Base-by-base conservation (phyloP, 1,139 yeast species). In the Diutina sp. region DNA sequence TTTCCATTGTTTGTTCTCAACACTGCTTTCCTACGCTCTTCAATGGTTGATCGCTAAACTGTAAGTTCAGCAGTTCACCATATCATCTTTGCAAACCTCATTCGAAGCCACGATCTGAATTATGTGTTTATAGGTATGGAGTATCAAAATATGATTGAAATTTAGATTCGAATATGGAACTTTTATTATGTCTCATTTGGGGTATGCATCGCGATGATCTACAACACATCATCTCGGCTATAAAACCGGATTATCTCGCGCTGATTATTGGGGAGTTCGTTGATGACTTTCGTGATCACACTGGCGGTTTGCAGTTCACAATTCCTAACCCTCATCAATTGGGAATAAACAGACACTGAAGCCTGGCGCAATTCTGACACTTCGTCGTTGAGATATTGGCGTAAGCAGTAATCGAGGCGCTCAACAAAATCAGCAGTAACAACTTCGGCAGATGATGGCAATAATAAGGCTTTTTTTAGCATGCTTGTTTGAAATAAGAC, bases 231-330 rank as follows among this genome's bases (percentile, higher is more conserved):
- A 25, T 58, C 58, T 29, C 64, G 65, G 60, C 73, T 70, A 60
- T 73, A 74, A 58, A 72, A 71, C 57, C 73, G 75, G 5, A 75
- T 68, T 55, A 76, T 61, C 57, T 69, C 73, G 56, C 64, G 69
- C 57, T 74, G 78, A 0, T 77, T 72, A 2, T 63, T 57, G 2
- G 74, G 50, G n/a, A 60, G 72, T 64, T 32, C 59, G 57, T 45
- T 62, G 61, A 69, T 67, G 0, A 62, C 59, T 38, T 61, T 63
- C 16, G 58, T 60, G 12, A 61, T 63, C 14, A 74, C 65, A 74
- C 73, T 57, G 75, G 77, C 57, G 78, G 78, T 16, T 78, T 77
- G 53, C 65, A 78, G 61, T 71, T 74, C 48, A 73, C 78, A 60
- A 46, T 30, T 45, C 32, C 56, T 46, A 32, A 14, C 16, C 50